These are phyloP conservation scores for Penicillium psychrosexuale DNA, from an alignment of 2,329 filamentous ascomycete species.

Conservation along the genomic window DNA sequence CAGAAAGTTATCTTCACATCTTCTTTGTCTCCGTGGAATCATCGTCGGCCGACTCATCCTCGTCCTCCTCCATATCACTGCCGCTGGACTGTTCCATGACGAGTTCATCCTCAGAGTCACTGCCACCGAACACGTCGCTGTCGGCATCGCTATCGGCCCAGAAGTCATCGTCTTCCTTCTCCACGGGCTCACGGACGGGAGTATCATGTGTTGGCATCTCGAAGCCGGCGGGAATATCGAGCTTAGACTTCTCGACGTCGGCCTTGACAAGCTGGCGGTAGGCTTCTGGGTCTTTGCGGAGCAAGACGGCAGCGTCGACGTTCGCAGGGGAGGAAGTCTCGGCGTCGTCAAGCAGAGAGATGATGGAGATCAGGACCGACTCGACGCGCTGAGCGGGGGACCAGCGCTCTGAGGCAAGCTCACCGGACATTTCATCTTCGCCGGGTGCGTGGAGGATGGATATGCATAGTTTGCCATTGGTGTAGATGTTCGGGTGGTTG, in stretches of 20 bases:
- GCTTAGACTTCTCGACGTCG: constrained; percentile 69
- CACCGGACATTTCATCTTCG: constrained; percentile 88
- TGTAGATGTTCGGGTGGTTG: constrained; percentile 91
- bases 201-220: constrained; percentile 75
- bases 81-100: constrained; percentile 37
- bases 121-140: constrained; percentile 74
- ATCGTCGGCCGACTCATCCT: constrained; percentile 15
- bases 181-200: constrained; percentile 54
- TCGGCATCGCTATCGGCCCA: constrained; percentile 71
- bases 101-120: constrained; percentile 57
- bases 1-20: background rate
- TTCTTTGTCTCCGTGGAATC: background rate
- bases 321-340: constrained; percentile 93
- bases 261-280: constrained; percentile 70
- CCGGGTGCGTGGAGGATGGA: constrained; percentile 92
- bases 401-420: constrained; percentile 87
- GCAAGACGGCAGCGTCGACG: constrained; percentile 84
- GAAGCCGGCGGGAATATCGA: constrained; percentile 75
- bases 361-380: constrained; percentile 86
- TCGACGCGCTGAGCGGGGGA: constrained; percentile 91
- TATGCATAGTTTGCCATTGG: constrained; percentile 88
- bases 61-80: constrained; percentile 58
- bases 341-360: constrained; percentile 87
- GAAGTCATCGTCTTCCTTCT: constrained; percentile 71
- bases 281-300: constrained; percentile 66